Base-by-base conservation (phyloP, 768 basidiomycete species). In the Calocybe indica region DNA sequence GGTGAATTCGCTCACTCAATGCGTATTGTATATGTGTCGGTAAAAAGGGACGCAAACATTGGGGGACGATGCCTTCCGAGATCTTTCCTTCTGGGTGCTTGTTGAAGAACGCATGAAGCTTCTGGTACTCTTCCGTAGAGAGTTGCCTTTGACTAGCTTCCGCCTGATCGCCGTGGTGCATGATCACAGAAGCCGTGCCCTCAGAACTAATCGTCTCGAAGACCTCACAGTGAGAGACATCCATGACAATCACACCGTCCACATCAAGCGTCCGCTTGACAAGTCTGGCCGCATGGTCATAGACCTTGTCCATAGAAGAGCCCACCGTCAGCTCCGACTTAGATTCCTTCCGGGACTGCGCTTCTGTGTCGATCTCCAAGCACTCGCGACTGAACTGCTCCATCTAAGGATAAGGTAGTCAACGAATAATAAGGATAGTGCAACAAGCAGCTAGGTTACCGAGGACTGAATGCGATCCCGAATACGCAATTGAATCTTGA, bases 301-400 rank as follows among this genome's bases (percentile, higher is more conserved):
- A 97, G 7, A 97, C 84, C 51, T 79, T 82, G 58, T 93, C 89
- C 92, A 96, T 95, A 0, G 68, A 76, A 1, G 72, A 61, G 13
- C 67, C 67, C 13, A 65, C 62, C 34, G 69, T 58, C 15, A 68
- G 48, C 34, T 71, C 67, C 9, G 65, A 62, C 1, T 62, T 66
- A 51, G 44, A 72, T 66, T 42, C 70, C 59, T 46, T 73, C 63
- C 54, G 68, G 51, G 57, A 53, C 43, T 63, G 61, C n/a, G 62
- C 53, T 46, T 81, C 78, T 34, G 74, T 77, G 62, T 95, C 92
- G 53, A 93, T 88, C 62, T 95, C 93, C 22, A 97, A 76, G 57
- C 91, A 94, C 63, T 97, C 93, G 14, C 94, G 81, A 44, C 89
- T 94, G 61, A 97, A 96, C 54, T 89, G 81, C 62, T 97, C 93